Evolutionary conservation across 176 grass and related monocot species (phyloP).

Genomic region (Hyparrhenia diplandra): DNA sequence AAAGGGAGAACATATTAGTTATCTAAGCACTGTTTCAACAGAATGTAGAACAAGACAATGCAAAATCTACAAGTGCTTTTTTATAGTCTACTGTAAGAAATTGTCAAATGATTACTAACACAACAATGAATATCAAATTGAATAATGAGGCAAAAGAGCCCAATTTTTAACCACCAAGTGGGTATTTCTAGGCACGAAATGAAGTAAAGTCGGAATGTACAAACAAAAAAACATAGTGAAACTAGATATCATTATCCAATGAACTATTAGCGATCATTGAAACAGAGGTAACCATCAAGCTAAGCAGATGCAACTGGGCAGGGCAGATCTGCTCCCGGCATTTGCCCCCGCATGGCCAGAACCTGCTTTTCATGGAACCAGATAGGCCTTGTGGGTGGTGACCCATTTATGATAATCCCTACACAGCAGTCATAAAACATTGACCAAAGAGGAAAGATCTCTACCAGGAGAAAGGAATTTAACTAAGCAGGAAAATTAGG

Average conservation of each 20-base stretch:
- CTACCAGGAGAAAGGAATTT: neutral
- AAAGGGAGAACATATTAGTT: neutral
- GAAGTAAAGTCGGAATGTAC: neutral
- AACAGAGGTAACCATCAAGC: neutral
- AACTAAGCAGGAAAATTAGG: neutral
- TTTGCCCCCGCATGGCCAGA: neutral
- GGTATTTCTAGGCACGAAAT: constrained; percentile 8
- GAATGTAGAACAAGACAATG: neutral
- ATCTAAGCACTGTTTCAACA: neutral
- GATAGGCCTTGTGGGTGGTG: neutral
- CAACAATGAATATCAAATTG: neutral
- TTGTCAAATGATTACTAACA: neutral
- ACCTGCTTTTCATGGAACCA: neutral
- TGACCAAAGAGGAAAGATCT: constrained; percentile 17
- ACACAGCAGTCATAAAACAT: neutral
- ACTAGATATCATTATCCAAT: neutral
- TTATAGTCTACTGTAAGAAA: neutral
- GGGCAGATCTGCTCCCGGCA: neutral
- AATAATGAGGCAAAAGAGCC: neutral
- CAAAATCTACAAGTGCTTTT: neutral
- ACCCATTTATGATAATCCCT: neutral
- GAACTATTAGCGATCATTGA: neutral
- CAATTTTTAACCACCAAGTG: neutral
- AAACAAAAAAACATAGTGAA: neutral
- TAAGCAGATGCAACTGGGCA: neutral